Evolutionary conservation across 306 rosid species (phyloP).

Genomic region (Dicorynia guianensis): DNA sequence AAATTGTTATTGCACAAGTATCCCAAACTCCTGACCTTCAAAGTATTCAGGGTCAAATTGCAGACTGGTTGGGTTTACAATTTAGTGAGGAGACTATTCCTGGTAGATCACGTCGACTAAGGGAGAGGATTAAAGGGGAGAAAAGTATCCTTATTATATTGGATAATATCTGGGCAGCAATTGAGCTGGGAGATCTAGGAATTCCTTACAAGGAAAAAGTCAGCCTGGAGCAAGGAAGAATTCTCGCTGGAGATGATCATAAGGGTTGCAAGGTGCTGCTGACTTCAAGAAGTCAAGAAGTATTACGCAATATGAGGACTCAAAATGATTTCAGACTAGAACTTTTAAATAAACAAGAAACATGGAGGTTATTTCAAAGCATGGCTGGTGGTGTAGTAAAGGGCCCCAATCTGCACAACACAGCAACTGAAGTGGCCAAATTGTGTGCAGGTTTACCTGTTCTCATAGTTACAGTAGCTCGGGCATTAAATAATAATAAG

Average conservation of each 20-base stretch:
- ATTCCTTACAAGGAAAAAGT: not conserved
- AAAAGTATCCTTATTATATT: not conserved
- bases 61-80: not conserved
- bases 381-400: not conserved
- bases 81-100: not conserved
- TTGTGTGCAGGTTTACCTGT: not conserved
- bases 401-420: not conserved
- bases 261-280: not conserved
- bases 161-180: not conserved
- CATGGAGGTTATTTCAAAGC: not conserved
- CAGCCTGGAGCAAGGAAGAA: not conserved
- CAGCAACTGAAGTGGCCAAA: not conserved
- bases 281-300: not conserved
- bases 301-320: not conserved
- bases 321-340: not conserved
- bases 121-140: not conserved
- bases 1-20: not conserved
- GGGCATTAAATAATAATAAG: not conserved
- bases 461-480: not conserved
- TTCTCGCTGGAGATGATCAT: not conserved
- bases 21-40: not conserved
- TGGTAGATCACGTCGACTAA: not conserved
- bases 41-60: constrained; percentile 4
- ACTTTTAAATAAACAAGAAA: not conserved
- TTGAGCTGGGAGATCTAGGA: not conserved